Evolutionary conservation across 495 filamentous ascomycete species (phyloP).

Genomic region (Antarctomyces pellizariae): DNA sequence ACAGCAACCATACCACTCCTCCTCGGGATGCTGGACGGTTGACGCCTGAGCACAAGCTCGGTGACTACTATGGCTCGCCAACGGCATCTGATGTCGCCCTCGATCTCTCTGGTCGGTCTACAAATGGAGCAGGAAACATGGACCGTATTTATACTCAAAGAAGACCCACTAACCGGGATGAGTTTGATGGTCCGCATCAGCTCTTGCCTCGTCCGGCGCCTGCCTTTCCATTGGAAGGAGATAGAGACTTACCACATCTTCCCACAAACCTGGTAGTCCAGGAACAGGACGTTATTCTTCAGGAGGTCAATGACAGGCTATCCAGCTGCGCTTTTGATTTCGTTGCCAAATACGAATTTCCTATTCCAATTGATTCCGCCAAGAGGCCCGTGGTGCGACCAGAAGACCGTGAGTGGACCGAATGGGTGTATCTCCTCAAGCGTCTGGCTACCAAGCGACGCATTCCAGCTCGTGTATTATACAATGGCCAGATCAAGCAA

Average conservation of each 20-base stretch:
- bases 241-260: conserved; percentile 55
- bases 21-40: conserved; percentile 10
- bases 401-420: conserved; percentile 71
- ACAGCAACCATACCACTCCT: conserved; percentile 4
- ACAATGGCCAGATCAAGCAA: conserved; percentile 79
- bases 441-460: conserved; percentile 64
- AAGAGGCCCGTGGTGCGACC: conserved; percentile 57
- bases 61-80: conserved; percentile 11
- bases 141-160: conserved; percentile 37
- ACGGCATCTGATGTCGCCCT: conserved; percentile 10
- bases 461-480: conserved; percentile 60
- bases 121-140: conserved; percentile 20
- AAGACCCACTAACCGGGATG: conserved; percentile 60
- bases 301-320: conserved; percentile 57
- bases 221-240: conserved; percentile 44
- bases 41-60: conserved; percentile 12
- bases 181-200: conserved; percentile 72
- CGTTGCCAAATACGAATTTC: conserved; percentile 73
- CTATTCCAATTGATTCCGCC: conserved; percentile 48
- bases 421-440: conserved; percentile 79
- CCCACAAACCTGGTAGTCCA: conserved; percentile 61
- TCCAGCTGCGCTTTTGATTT: conserved; percentile 77
- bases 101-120: conserved; percentile 7
- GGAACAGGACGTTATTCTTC: conserved; percentile 63
- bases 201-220: conserved; percentile 42